Evolutionary conservation across 495 filamentous ascomycete genomes (phyloP).

Genomic region (Podospora fimiseda): DNA sequence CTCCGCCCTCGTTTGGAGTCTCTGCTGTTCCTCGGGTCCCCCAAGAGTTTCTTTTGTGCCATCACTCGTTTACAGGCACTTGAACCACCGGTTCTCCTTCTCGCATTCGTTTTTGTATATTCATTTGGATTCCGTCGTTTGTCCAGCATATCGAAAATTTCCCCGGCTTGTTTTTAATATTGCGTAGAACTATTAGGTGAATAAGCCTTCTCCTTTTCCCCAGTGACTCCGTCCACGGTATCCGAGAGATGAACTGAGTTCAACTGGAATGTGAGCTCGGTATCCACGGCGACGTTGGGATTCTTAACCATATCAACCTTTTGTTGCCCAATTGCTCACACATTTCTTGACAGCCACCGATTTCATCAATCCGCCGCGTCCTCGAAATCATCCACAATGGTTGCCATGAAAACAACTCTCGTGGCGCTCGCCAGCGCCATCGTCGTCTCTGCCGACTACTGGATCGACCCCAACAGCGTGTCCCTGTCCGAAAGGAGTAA

Average conservation of each 20-base stretch:
- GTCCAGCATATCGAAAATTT: slow-evolving; percentile 5
- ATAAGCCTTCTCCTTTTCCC: slow-evolving; percentile 7
- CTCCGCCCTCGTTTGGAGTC: slow-evolving; percentile 8
- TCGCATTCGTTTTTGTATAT: slow-evolving; percentile 17
- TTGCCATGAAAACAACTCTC: slow-evolving; percentile 37
- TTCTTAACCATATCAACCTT: background rate
- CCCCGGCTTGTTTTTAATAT: slow-evolving; percentile 2
- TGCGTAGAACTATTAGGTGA: slow-evolving; percentile 1
- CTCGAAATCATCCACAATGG: slow-evolving; percentile 31
- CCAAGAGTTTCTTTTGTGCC: slow-evolving; percentile 16
- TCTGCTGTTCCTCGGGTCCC: slow-evolving; percentile 2
- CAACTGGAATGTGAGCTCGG: slow-evolving; percentile 3
- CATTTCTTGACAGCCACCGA: background rate
- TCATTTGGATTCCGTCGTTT: background rate
- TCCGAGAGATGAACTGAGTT: background rate
- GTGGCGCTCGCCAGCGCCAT: slow-evolving; percentile 42
- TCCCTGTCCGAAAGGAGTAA: slow-evolving; percentile 36
- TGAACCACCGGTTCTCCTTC: slow-evolving; percentile 4
- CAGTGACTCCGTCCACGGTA: slow-evolving; percentile 1
- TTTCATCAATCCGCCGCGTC: background rate
- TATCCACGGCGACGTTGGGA: slow-evolving; percentile 4
- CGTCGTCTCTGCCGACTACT: slow-evolving; percentile 40
- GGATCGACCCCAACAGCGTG: slow-evolving; percentile 58
- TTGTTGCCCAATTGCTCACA: slow-evolving; percentile 3
- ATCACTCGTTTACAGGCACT: slow-evolving; percentile 23